phyloP scores from a whole-genome alignment of 2,329 filamentous ascomycete genomes.

The Fusarium goolgardi region DNA sequence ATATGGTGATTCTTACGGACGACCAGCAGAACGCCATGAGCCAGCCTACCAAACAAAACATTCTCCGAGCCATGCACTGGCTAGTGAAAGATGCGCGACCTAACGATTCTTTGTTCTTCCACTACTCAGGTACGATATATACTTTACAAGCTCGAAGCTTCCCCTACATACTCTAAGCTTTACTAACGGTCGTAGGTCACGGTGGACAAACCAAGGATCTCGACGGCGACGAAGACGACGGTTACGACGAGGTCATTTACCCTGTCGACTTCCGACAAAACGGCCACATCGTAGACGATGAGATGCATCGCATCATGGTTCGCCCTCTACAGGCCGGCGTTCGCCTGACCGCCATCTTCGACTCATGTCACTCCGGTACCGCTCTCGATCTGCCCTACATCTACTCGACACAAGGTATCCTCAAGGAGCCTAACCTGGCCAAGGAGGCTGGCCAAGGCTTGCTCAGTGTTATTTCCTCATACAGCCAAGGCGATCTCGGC shows the following conservation, averaged over 20 bases:
- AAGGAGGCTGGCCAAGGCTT: slow-evolving; percentile 75
- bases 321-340: slow-evolving; percentile 66
- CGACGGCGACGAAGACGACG: slow-evolving; percentile 84
- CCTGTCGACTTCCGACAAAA: slow-evolving; percentile 82
- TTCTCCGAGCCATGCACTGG: slow-evolving; percentile 97
- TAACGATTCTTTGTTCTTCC: slow-evolving; percentile 96
- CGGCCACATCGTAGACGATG: slow-evolving; percentile 86
- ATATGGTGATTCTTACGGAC: slow-evolving; percentile 97
- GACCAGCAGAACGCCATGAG: slow-evolving; percentile 98
- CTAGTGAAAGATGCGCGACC: slow-evolving; percentile 91
- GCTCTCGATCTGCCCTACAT: slow-evolving; percentile 75
- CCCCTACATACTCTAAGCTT: not conserved
- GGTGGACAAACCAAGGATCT: slow-evolving; percentile 84
- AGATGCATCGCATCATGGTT: slow-evolving; percentile 82
- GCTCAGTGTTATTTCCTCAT: slow-evolving; percentile 68
- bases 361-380: slow-evolving; percentile 75
- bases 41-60: slow-evolving; percentile 95
- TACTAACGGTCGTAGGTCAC: slow-evolving; percentile 64
- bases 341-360: slow-evolving; percentile 71
- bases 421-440: slow-evolving; percentile 75
- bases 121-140: slow-evolving; percentile 82
- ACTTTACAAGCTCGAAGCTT: not conserved
- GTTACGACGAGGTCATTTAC: slow-evolving; percentile 86
- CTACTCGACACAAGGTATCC: slow-evolving; percentile 75
- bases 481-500: slow-evolving; percentile 78